phyloP scores from a whole-genome alignment of 2,329 filamentous ascomycete species.

The Aspergillus unguis region DNA sequence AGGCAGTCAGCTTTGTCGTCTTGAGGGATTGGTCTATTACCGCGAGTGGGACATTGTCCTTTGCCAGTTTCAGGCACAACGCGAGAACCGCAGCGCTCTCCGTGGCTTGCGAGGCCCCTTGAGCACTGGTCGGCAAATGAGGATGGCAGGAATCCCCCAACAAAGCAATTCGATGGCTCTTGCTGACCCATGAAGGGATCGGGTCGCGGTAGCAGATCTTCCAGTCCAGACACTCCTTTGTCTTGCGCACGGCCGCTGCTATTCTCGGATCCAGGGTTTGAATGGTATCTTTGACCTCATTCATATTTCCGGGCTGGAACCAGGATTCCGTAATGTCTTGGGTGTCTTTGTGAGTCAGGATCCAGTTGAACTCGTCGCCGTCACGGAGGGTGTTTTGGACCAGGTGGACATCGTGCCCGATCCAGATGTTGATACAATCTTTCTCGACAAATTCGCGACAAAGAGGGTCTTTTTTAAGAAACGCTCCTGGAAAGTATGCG shows the following conservation, averaged over 20 bases:
- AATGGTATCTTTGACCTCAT: not conserved
- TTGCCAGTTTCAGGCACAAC: not conserved
- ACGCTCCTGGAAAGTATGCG: not conserved
- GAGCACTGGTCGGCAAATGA: not conserved
- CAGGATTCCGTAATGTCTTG: not conserved
- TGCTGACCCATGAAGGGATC: not conserved
- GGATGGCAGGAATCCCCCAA: not conserved
- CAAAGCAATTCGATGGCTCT: not conserved
- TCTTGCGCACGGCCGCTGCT: not conserved
- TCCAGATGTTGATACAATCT: not conserved
- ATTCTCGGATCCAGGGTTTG: not conserved
- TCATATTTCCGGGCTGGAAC: not conserved
- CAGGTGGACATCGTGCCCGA: not conserved
- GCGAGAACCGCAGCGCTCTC: not conserved
- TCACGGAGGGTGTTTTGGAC: not conserved
- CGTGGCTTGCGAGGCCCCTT: not conserved
- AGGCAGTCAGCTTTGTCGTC: not conserved
- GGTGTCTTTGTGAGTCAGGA: not conserved
- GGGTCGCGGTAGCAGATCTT: not conserved
- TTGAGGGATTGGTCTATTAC: too few relatives aligned
- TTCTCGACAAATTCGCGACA: not conserved
- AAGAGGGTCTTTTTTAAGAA: not conserved
- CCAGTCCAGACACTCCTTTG: not conserved
- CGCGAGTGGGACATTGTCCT: not conserved
- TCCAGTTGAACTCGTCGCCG: not conserved